A percentile compares a stretch with the other conserved stretches of the same genome.
Evolutionary conservation across 306 rosid species (phyloP).

Genomic region (Begonia loranthoides): DNA sequence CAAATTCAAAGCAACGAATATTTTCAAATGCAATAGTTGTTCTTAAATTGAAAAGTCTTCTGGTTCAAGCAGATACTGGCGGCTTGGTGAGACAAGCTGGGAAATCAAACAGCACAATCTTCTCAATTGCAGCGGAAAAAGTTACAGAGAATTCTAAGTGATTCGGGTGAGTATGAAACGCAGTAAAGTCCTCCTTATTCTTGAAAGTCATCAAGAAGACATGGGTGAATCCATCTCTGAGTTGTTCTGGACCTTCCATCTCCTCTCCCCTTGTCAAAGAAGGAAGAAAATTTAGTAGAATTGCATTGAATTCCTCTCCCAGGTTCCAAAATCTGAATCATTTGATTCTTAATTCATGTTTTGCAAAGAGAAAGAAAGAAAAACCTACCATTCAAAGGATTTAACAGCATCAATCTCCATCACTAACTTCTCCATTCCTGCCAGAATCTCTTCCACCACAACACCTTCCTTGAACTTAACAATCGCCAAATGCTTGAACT

Average conservation of each 20-base stretch:
- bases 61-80: constrained; percentile 12
- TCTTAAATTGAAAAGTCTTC: background rate
- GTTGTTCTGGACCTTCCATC: constrained; percentile 57
- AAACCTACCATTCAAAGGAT: constrained; percentile 68
- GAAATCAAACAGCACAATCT: constrained; percentile 80
- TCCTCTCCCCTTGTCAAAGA: constrained; percentile 56
- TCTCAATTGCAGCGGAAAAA: constrained; percentile 73
- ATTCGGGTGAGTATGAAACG: constrained; percentile 55
- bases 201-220: constrained; percentile 75
- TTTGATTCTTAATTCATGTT: too few species aligned
- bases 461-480: constrained; percentile 82
- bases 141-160: constrained; percentile 68
- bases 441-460: constrained; percentile 44
- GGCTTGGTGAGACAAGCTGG: constrained; percentile 51
- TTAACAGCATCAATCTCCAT: constrained; percentile 56
- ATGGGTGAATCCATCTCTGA: constrained; percentile 89
- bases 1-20: too few species aligned
- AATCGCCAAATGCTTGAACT: constrained; percentile 72
- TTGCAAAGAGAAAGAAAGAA: background rate
- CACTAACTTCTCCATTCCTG: constrained; percentile 67
- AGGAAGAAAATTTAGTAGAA: too few species aligned
- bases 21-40: too few species aligned
- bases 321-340: too few species aligned
- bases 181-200: constrained; percentile 61
- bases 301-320: too few species aligned